A percentile compares a stretch with the other conserved stretches of the same genome.
These are phyloP conservation scores for Claviceps capensis DNA, from an alignment of 2,329 filamentous ascomycete species.

Conservation along the genomic window DNA sequence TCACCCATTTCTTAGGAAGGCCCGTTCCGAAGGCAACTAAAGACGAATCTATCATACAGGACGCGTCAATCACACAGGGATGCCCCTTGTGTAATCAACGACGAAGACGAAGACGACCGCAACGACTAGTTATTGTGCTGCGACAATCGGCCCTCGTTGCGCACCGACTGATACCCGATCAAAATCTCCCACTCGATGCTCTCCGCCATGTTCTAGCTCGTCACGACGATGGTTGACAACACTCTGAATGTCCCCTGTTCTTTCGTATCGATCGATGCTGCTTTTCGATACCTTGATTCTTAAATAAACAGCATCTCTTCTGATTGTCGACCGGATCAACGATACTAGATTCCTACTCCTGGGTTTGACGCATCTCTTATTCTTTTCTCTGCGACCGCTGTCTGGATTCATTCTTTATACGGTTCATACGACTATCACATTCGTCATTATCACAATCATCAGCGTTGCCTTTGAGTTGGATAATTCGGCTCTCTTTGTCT, in stretches of 20 bases:
- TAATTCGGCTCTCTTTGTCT: constrained; percentile 7
- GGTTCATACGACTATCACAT: background rate
- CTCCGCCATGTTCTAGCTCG: constrained; percentile 19
- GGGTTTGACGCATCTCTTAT: background rate
- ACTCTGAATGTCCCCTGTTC: constrained; percentile 32
- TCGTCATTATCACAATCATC: background rate
- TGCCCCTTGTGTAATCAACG: background rate
- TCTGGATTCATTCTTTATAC: constrained; percentile 7
- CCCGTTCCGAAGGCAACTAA: background rate
- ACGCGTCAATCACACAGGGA: background rate
- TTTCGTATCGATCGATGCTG: constrained; percentile 40
- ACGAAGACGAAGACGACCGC: background rate
- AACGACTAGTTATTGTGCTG: background rate
- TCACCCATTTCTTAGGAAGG: background rate
- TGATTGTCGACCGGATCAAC: constrained; percentile 11
- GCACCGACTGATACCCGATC: constrained; percentile 1
- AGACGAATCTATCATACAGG: no score
- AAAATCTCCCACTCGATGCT: constrained; percentile 1
- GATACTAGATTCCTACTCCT: constrained; percentile 3
- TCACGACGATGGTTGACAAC: constrained; percentile 43
- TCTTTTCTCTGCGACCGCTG: background rate
- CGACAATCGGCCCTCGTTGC: constrained; percentile 3
- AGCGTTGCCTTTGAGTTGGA: constrained; percentile 11
- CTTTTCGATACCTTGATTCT: constrained; percentile 35
- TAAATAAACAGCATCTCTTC: constrained; percentile 16